Evolutionary conservation across 2,329 filamentous ascomycete genomes (phyloP), one percentile per base, ranked within the genome.

Genomic region (Dactylonectria macrodidyma): DNA sequence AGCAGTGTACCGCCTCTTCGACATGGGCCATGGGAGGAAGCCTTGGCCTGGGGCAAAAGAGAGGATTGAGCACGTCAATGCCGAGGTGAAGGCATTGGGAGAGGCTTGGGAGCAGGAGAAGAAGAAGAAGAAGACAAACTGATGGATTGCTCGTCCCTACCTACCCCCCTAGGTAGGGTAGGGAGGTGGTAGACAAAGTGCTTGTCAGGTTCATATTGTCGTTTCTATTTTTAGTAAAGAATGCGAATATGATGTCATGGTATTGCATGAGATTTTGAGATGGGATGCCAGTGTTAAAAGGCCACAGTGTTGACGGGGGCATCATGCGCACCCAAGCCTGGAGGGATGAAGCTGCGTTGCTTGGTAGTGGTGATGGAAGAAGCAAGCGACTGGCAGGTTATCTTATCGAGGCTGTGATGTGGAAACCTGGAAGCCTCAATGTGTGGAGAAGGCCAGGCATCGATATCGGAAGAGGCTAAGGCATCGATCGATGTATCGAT

Each of bases 1-100:
- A 9, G 81, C 82, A 38, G 78, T 79, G 8, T 83, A 81, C 62
- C 79, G 83, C 1, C 73, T 84, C 8, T 84, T 86, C 65, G 79
- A 82, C 64, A 83, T 77, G 30, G 80, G 78, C 16, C 68, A 73
- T 26, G 78, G 78, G 41, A 76, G 84, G 57, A 81, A 78, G 72
- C 69, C 75, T n/a, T 85, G 83, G 83, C 62, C 74, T 10, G 81
- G 81, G 1, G 83, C 82, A 1, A 77, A 73, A 54, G 78, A 77
- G 4, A 70, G 62, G 14, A 81, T 82, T 26, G 59, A 75, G 38
- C 72, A 72, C 51, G 66, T 73, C 12, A 81, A 81, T 19, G 61
- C 64, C 9, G 69, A 72, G 30, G 59, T 67, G 10, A 70, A 70
- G 56, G 66, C 71, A 41, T 36, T 73, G 51, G 71, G 61, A 19